Evolutionary conservation across 371 early-diverging fungal species (phyloP).

Genomic region (Apophysomyces trapeziformis): DNA sequence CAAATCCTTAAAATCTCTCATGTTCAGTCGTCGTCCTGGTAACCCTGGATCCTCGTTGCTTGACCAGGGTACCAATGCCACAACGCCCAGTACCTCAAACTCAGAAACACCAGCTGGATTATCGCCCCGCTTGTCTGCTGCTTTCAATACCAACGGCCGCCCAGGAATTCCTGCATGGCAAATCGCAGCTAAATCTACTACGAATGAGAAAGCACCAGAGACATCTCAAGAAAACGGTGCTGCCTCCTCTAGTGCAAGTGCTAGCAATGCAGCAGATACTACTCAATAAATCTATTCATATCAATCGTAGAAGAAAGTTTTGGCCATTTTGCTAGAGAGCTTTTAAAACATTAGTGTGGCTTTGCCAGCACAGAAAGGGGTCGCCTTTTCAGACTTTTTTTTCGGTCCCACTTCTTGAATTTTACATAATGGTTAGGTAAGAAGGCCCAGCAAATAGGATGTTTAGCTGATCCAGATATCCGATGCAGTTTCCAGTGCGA

Average conservation of each 20-base stretch:
- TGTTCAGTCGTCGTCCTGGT: constrained; percentile 73
- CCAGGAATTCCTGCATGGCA: constrained; percentile 82
- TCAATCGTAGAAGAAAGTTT: not conserved
- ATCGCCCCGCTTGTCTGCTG: constrained; percentile 44
- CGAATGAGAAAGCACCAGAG: not conserved
- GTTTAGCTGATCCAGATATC: not conserved
- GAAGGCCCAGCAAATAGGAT: not conserved
- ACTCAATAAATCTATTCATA: not conserved
- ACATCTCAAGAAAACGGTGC: not conserved
- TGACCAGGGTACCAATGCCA: constrained; percentile 40
- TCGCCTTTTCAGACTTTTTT: not conserved
- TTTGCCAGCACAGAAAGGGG: not conserved
- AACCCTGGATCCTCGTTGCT: constrained; percentile 21
- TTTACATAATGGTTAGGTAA: constrained; percentile 30
- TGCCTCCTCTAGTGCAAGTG: not conserved
- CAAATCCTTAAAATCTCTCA: constrained; percentile 86
- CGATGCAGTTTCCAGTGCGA: constrained; percentile 78
- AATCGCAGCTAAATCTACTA: constrained; percentile 52
- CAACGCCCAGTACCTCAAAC: constrained; percentile 25
- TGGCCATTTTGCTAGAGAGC: not conserved
- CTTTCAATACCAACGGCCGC: constrained; percentile 28
- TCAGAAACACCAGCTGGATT: constrained; percentile 35
- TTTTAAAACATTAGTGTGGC: not conserved
- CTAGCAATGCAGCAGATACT: not conserved
- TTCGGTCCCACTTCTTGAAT: not conserved